A percentile compares a stretch with the other conserved stretches of the same genome.
phyloP scores from a whole-genome alignment of 176 grass and related monocot species.

The Canna indica region DNA sequence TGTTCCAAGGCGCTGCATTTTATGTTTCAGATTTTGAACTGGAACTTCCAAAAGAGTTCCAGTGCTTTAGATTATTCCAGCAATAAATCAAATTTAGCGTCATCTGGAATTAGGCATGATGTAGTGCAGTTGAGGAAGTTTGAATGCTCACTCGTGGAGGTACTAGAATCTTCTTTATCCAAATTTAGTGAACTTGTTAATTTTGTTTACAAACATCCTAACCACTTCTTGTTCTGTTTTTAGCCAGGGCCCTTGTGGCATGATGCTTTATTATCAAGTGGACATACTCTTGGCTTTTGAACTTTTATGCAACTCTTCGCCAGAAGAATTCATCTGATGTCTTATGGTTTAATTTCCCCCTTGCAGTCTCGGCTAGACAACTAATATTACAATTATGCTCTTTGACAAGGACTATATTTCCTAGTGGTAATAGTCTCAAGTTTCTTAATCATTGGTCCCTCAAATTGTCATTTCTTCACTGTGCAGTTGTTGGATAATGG shows the following conservation, averaged over 20 bases:
- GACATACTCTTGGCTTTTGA: conserved; percentile 73
- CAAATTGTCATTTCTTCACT: not conserved
- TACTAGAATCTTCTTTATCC: conserved; percentile 19
- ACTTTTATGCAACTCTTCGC: conserved; percentile 63
- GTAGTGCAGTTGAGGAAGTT: conserved; percentile 77
- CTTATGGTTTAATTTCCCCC: conserved; percentile 79
- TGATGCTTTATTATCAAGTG: conserved; percentile 71
- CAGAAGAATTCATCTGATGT: conserved; percentile 76
- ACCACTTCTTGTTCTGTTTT: conserved; percentile 35
- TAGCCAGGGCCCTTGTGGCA: conserved; percentile 88
- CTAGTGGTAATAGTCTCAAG: conserved; percentile 42
- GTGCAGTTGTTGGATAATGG: not conserved
- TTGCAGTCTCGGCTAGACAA: conserved; percentile 65
- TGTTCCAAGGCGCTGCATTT: conserved; percentile 67
- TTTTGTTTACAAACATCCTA: conserved; percentile 27
- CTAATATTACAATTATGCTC: conserved; percentile 94
- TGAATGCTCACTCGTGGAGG: conserved; percentile 75
- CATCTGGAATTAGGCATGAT: conserved; percentile 71
- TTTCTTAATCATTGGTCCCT: not conserved
- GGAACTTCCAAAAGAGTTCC: conserved; percentile 48
- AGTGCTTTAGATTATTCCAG: conserved; percentile 28
- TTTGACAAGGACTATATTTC: conserved; percentile 80
- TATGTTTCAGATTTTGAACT: conserved; percentile 94
- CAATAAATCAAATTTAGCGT: conserved; percentile 38
- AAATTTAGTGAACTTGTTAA: not conserved